Base-by-base conservation (phyloP, 2,329 filamentous ascomycete genomes). In the Clarireedia paspali region DNA sequence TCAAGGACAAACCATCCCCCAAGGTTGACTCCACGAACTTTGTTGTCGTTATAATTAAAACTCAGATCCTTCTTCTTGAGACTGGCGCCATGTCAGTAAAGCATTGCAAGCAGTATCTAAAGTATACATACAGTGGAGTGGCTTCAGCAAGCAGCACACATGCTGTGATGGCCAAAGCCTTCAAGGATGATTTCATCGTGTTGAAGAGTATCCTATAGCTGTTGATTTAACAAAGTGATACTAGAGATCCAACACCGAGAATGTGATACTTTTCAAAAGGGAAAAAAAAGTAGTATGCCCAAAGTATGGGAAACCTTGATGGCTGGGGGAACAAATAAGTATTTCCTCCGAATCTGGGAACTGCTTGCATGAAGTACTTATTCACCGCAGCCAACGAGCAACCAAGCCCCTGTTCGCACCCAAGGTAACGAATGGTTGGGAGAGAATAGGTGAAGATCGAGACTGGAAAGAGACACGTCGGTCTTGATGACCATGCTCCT, bases 21-120 rank as follows among this genome's bases (percentile, higher is more conserved):
- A 5, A 85, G 72, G 65, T 86, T 87, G 30, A 86, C 82, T 54
- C 83, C 83, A 12, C 81, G 78, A 44, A 85, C 77, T 64, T 81
- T 83, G 20, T 77, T 63, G 45, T 67, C 67, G 56, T 75, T 72
- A 68, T 80, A 84, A 63, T 78, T 68, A 62, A 83, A 84, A 36
- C 74, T 68, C 15, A 74, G 66, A 4, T 47, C 56, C 44, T 56
- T 53, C 38, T 61, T 60, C 30, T 60, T 59, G 10, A 53, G 57
- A 56, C 62, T 40, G 15, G 23, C 47, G 26, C 4, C 2, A 26
- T 24, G 36, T 60, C 56, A 62, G 60, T 47, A 47, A 49, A 45
- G 30, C 5, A 47, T 5, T 23, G 7, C n/a, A 3, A n/a, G 4
- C 26, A 40, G 14, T 27, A 17, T 50, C 20, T 2, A n/a, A 4